Percentiles rank a stretch among this genome's conserved stretches.
Conservation (phyloP, 257 asterid species). For the Marsdenia floribunda region DNA sequence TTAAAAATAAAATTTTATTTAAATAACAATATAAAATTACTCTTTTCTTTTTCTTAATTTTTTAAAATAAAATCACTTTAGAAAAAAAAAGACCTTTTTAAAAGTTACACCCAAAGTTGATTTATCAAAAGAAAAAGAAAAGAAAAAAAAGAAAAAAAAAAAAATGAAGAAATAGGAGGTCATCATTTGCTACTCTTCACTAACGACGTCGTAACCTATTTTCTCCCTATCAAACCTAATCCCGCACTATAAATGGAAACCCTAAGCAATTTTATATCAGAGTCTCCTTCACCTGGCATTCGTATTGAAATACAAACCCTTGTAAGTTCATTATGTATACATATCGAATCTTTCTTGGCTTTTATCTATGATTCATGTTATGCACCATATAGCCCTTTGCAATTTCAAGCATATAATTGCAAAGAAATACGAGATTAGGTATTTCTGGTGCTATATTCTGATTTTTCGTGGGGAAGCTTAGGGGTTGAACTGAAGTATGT, state of each 20-base stretch:
- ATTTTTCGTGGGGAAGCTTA: conserved; percentile 23
- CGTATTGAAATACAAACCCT: background rate
- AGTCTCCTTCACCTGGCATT: background rate
- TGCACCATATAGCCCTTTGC: conserved; percentile 74
- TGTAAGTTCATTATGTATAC: background rate
- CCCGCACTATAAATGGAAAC: background rate
- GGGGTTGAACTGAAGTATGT: conserved; percentile 19
- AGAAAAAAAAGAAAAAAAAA: no score
- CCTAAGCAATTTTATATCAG: no score
- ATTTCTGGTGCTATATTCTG: conserved; percentile 42
- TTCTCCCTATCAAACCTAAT: background rate
- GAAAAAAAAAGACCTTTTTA: no score
- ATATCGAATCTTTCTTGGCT: background rate
- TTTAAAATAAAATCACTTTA: no score
- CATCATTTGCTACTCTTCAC: background rate
- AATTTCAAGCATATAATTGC: conserved; percentile 36
- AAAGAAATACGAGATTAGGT: conserved; percentile 59
- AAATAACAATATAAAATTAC: no score
- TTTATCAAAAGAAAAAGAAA: no score
- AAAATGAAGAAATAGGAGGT: background rate
- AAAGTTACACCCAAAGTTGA: no score
- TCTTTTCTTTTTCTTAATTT: no score
- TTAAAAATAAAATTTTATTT: no score
- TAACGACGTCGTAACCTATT: background rate
- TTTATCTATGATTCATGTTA: background rate